Base-by-base conservation (phyloP, 1,139 yeast genomes). In the Insectozyma bohioensis region DNA sequence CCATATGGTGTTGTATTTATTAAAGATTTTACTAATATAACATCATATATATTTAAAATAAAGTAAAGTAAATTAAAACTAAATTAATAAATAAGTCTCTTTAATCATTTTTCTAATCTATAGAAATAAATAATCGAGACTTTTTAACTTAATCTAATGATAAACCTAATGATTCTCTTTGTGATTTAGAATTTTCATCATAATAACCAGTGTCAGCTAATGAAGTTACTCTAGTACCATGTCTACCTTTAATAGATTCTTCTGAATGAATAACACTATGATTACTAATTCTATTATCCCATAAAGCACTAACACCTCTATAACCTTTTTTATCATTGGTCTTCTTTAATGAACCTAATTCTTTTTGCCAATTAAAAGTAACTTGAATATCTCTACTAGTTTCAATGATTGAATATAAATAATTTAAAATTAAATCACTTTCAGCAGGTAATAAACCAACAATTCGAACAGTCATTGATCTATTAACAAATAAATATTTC, bases 221-320 rank as follows among this genome's bases (percentile, higher is more conserved):
- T 1, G 80, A 62, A 5, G 79, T 75, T 13, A 76, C 81, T 51
- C 84, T 63, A 19, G 77, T 73, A 18, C 81, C 82, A 42, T 74
- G 81, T 52, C 82, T 64, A 20, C 72, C 61, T 34, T 66, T 72
- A 35, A 51, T 40, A 18, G 73, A 74, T 46, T 71, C 76, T 46
- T 75, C 72, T 51, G 76, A 80, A 69, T 51, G 64, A 22, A 71
- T 71, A 17, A 75, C 72, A 43, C 52, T 55, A 51, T 76, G 81
- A 38, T 72, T 73, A 26, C 74, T 58, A 36, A 71, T 48, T 53
- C 80, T 57, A 60, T 76, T 75, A 45, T 75, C 80, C 81, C 82
- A 76, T 30, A 75, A 49, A 26, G 79, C 80, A 38, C 77, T 68
- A 20, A 77, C 68, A 18, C 79, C 80, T 26, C 59, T 60, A 7